Base-by-base conservation (phyloP, 441 rosid species). In the Pelargonium fulgidum region DNA sequence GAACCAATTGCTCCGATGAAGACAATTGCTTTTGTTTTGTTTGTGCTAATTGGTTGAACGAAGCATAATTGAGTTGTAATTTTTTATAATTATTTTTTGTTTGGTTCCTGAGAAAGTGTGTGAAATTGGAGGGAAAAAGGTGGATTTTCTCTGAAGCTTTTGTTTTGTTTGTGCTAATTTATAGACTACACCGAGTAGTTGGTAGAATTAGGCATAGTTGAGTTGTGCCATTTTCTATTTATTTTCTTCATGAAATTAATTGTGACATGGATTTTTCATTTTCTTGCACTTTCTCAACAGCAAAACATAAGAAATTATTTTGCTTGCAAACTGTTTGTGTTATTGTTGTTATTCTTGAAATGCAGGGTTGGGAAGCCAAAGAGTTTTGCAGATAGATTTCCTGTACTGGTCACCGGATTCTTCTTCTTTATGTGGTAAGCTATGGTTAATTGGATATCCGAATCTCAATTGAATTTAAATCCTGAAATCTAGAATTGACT, bases 391-490 rank as follows among this genome's bases (percentile, higher is more conserved):
- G 24, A 54, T 10, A 54, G 8, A 54, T 54, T 17, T 54, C 61
- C 61, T 16, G 61, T 16, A 16, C 24, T 54, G 22, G 61, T 54
- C 7, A 54, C 61, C 8, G 61, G 61, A 16, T 54, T 54, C 61
- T 54, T 54, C 3, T 54, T 54, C 61, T 54, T 54, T 14, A 54
- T 54, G 61, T 54, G 61, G 61, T 54, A 54, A 54, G 61, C 22
- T 54, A 54, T 54, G 61, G 10, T 54, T 54, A 5, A 14, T 54
- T 54, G 61, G 19, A 54, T 14, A 54, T 54, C 3, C 39, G 36
- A 29, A 29, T 29, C 36, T 29, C 61, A 54, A 12, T 54, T 19
- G 22, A 54, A 19, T 54, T 54, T 8, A 16, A 14, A 54, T 54
- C 61, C 17, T 3, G 22, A 54, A 54, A 20, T 54, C 6, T 54